Base-by-base conservation (phyloP, 495 filamentous ascomycete genomes). In the Amphirosellinia nigrospora region DNA sequence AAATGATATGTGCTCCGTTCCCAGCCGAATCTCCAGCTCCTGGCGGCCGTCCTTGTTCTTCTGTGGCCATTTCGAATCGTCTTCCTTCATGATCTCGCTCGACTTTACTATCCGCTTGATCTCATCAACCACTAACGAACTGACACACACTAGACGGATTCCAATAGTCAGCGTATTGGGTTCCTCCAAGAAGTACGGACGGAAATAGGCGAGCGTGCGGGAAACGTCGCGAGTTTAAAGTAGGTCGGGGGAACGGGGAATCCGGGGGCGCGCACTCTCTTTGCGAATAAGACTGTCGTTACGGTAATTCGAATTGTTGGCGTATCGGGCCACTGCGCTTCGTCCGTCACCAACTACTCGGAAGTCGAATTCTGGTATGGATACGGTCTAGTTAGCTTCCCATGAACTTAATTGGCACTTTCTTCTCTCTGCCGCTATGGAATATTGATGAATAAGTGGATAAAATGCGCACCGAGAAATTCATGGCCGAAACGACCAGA, bases 41-140 rank as follows among this genome's bases (percentile, higher is more conserved):
- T 98, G 96, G 63, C 95, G 89, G 50, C 96, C 96, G 77, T 99
- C 96, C 83, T 98, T 98, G 83, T 98, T 98, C 87, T 98, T 99
- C 80, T 94, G 93, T 1, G 96, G 96, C 96, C 96, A 99, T 81
- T 97, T 97, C n/a, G 89, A 90, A 76, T 99, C 96, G 77, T 98
- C 96, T 88, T 99, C 96, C 86, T 98, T 99, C 88, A 98, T 89
- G 75, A 99, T 97, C 80, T 99, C 96, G 82, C 94, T 98, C 23
- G 95, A 90, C 84, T 96, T 97, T 81, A 99, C 93, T 68, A 99
- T 98, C 70, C 93, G 87, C 87, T 94, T 97, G 80, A 99, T 96
- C 80, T 98, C 95, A 70, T 92, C 88, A 63, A 99, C 90, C 79
- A 98, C 88, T n/a, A 94, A 80, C 26, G 92, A 90, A 84, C 94